A percentile compares a stretch with the other conserved stretches of the same genome.
phyloP scores from a whole-genome alignment of 169 alveolate genomes.

The Theileria luwenshuni region DNA sequence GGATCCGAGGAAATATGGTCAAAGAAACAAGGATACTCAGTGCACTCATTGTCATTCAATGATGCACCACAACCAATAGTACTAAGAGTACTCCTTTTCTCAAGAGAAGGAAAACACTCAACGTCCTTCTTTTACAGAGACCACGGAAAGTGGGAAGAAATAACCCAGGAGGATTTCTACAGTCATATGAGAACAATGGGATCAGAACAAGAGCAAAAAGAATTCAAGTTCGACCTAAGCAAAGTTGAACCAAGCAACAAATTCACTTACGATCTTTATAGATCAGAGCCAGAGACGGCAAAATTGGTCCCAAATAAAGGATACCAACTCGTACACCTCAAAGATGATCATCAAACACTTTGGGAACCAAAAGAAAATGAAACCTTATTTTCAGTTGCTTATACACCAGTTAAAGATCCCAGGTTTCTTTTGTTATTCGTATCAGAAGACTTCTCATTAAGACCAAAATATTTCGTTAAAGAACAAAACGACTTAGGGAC shows the following conservation, averaged over 20 bases:
- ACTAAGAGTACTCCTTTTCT: no score
- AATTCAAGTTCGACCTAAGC: neutral
- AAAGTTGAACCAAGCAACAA: constrained; percentile 3
- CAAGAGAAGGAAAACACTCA: no score
- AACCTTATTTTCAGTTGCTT: neutral
- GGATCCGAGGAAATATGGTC: constrained; percentile 9
- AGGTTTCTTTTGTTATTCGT: neutral
- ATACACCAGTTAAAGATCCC: neutral
- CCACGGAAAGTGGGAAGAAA: constrained; percentile 2
- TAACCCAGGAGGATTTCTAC: neutral
- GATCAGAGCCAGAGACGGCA: neutral
- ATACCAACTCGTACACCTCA: neutral
- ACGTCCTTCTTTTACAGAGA: neutral
- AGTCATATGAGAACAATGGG: neutral
- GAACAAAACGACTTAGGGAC: neutral
- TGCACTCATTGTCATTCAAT: neutral
- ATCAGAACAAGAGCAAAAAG: neutral
- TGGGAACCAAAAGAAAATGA: constrained; percentile 4
- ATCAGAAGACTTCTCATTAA: neutral
- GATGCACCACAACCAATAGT: constrained; percentile 7
- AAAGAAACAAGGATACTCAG: neutral
- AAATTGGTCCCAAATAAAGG: neutral
- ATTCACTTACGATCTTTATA: neutral
- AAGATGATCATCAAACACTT: neutral
- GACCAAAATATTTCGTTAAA: neutral